Conservation (phyloP, 2,329 filamentous ascomycete genomes). For the Emmonsia crescens region DNA sequence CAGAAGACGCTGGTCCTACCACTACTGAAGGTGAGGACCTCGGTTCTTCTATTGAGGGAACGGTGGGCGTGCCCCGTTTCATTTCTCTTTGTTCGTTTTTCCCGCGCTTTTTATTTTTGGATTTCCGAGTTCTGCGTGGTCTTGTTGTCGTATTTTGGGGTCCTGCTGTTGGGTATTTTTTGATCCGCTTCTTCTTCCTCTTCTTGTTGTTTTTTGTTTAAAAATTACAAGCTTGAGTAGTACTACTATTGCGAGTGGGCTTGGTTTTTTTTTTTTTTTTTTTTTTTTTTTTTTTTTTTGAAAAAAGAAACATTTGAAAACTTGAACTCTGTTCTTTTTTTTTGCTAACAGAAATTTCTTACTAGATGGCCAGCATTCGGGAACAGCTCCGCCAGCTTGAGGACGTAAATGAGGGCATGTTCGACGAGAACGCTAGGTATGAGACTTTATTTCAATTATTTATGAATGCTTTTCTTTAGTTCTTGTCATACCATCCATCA, state of each 20-base stretch:
- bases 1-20: slow-evolving; percentile 25
- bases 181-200: slow-evolving; percentile 4
- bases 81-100: slow-evolving; percentile 15
- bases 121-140: slow-evolving; percentile 12
- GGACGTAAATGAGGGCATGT: slow-evolving; percentile 35
- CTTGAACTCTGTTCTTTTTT: too few relatives aligned
- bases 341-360: slow-evolving; percentile 16
- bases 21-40: slow-evolving; percentile 37
- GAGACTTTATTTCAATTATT: background rate
- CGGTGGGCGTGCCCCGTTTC: slow-evolving; percentile 36
- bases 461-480: background rate
- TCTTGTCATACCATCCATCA: background rate
- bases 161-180: slow-evolving; percentile 7
- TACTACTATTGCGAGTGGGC: background rate
- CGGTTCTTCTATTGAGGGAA: slow-evolving; percentile 38
- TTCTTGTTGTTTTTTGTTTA: slow-evolving; percentile 15
- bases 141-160: slow-evolving; percentile 5
- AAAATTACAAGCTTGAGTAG: slow-evolving; percentile 12
- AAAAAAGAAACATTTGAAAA: background rate
- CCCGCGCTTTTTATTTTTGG: slow-evolving; percentile 14
- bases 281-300: too few relatives aligned
- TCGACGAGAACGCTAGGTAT: slow-evolving; percentile 34
- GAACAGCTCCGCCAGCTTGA: slow-evolving; percentile 38
- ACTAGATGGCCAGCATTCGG: slow-evolving; percentile 39
- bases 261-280: background rate